phyloP scores from a whole-genome alignment of 2,329 filamentous ascomycete genomes.

The Nakataea oryzae region DNA sequence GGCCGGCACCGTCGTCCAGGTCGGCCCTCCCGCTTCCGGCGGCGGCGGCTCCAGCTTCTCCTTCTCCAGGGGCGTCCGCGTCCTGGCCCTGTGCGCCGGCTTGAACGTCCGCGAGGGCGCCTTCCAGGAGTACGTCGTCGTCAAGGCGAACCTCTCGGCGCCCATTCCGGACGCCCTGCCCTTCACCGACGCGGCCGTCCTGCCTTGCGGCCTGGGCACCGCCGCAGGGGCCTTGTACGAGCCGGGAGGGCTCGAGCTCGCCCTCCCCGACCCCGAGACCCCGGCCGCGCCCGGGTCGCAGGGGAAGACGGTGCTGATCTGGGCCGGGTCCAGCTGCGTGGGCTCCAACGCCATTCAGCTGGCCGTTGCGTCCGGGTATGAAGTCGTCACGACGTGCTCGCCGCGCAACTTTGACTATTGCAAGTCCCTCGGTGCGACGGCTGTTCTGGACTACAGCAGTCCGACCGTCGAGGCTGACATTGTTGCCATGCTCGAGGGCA shows the following conservation, averaged over 20 bases:
- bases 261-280: slow-evolving; percentile 6
- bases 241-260: slow-evolving; percentile 9
- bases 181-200: slow-evolving; percentile 14
- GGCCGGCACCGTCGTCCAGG: slow-evolving; percentile 21
- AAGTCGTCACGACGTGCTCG: slow-evolving; percentile 28
- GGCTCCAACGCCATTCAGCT: slow-evolving; percentile 33
- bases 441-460: slow-evolving; percentile 33
- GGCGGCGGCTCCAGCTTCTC: slow-evolving; percentile 10
- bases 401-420: slow-evolving; percentile 26
- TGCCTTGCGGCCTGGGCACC: slow-evolving; percentile 17
- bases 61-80: slow-evolving; percentile 22
- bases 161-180: slow-evolving; percentile 12
- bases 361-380: slow-evolving; percentile 28
- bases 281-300: background rate
- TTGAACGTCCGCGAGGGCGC: slow-evolving; percentile 12
- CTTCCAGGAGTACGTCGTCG: slow-evolving; percentile 16
- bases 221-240: slow-evolving; percentile 15
- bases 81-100: slow-evolving; percentile 14
- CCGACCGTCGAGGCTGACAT: slow-evolving; percentile 19
- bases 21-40: too few species aligned
- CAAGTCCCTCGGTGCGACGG: slow-evolving; percentile 29
- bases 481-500: slow-evolving; percentile 14
- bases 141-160: slow-evolving; percentile 10
- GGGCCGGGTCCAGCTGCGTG: slow-evolving; percentile 34
- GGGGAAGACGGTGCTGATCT: slow-evolving; percentile 27